Evolutionary conservation across 148 eudicot genomes (phyloP), one percentile per base, ranked within the genome.

Genomic region (Arbutus unedo): DNA sequence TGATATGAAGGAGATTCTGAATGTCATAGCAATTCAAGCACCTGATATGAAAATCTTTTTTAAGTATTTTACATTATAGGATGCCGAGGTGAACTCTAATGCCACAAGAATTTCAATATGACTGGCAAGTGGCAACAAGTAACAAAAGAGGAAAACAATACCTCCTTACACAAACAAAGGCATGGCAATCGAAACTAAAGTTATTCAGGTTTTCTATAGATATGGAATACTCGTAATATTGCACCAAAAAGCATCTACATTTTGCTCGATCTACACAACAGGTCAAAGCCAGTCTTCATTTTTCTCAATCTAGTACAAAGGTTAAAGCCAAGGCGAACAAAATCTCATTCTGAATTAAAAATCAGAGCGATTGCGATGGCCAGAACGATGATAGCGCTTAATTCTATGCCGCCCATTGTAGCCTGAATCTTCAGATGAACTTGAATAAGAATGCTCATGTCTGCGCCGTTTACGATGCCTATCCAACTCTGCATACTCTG

Each of bases 401-500:
- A 81, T 78, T 49, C 78, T 79, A 56, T 51, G 81, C 43, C 50
- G 78, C 72, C 77, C 76, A 45, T 83, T 83, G 6, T 82, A 84
- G 11, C 84, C 84, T 45, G 78, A 82, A 78, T 79, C 83, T 6
- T 88, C 87, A 50, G 83, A 84, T 48, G 88, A 77, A 78, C 81
- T 54, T 16, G 72, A 55, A 78, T 78, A 76, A 72, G 79, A 76
- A 81, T 76, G 84, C 57, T 76, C 75, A 79, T 84, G 84, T 54
- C 87, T 79, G 62, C 84, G 85, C 74, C 83, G 81, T 59, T 67
- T 76, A 62, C 59, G 79, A 87, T 80, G 88, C 85, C 85, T 86
- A 74, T 76, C 84, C 23, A 82, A 18, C 15, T 76, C 68, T 3
- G 56, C 79, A 62, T 47, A 71, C 59, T 78, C 78, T 0, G 78